Evolutionary conservation across 2,329 filamentous ascomycete genomes (phyloP).

Genomic region (Zymoseptoria brevis): DNA sequence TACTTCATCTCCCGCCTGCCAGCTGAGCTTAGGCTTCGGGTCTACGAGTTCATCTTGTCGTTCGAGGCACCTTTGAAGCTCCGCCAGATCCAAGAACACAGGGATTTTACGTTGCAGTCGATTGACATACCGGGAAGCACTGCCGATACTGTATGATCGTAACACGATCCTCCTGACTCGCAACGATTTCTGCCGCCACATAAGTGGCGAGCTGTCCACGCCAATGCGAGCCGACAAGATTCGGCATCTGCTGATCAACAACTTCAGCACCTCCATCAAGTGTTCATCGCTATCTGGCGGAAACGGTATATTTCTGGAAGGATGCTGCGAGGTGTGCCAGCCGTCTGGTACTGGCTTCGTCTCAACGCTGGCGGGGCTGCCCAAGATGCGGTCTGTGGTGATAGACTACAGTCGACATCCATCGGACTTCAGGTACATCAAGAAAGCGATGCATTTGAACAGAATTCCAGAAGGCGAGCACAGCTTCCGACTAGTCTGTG

Average conservation of each 20-base stretch:
- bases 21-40: conserved; percentile 8
- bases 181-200: conserved; percentile 15
- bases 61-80: conserved; percentile 16
- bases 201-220: conserved; percentile 9
- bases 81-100: conserved; percentile 16
- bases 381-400: conserved; percentile 7
- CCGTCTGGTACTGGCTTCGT: conserved; percentile 13
- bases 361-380: conserved; percentile 4
- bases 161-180: conserved; percentile 33
- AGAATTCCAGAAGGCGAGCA: conserved; percentile 4
- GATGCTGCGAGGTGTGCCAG: conserved; percentile 14
- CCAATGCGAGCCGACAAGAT: conserved; percentile 13
- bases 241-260: conserved; percentile 10
- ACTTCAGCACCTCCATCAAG: conserved; percentile 15
- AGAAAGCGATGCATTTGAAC: conserved; percentile 8
- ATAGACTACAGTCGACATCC: conserved; percentile 12
- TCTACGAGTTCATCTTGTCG: conserved; percentile 12
- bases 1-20: conserved; percentile 8
- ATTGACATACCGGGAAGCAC: conserved; percentile 39
- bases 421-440: conserved; percentile 14
- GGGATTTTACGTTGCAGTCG: conserved; percentile 32
- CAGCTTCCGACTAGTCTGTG: conserved; percentile 6
- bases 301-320: conserved; percentile 10
- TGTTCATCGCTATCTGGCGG: conserved; percentile 14
- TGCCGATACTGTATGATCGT: conserved; percentile 37